A percentile compares a stretch with the other conserved stretches of the same genome.
phyloP scores from a whole-genome alignment of 2,329 filamentous ascomycete genomes.

The Fusarium haematococcum region DNA sequence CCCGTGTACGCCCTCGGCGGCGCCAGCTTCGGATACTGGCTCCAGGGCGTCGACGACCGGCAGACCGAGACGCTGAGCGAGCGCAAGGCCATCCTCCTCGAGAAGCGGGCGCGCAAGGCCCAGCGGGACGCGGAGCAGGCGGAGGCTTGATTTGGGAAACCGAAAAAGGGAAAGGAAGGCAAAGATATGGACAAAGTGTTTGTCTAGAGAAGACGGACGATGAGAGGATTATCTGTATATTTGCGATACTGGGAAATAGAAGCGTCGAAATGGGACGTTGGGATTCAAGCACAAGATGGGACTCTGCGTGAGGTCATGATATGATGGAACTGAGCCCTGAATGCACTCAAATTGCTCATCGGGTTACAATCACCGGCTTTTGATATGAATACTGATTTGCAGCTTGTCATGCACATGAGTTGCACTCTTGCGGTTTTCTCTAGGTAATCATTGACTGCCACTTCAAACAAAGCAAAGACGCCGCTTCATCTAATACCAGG shows the following conservation, averaged over 20 bases:
- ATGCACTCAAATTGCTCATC: neutral
- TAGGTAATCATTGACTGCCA: slow-evolving; percentile 10
- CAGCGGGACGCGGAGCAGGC: slow-evolving; percentile 50
- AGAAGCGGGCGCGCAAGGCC: slow-evolving; percentile 83
- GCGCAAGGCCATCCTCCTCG: slow-evolving; percentile 82
- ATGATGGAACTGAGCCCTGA: neutral
- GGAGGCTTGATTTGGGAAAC: slow-evolving; percentile 40
- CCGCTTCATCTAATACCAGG: slow-evolving; percentile 31
- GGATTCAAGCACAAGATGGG: slow-evolving; percentile 31
- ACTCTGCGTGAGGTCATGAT: slow-evolving; percentile 20
- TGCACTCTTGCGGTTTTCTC: slow-evolving; percentile 18
- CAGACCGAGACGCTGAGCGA: slow-evolving; percentile 83
- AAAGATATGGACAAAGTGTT: slow-evolving; percentile 13
- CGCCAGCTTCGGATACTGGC: slow-evolving; percentile 96
- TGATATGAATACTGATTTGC: neutral
- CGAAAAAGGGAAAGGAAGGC: slow-evolving; percentile 16
- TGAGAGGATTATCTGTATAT: slow-evolving; percentile 39
- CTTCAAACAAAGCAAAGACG: slow-evolving; percentile 12
- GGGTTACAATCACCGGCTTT: neutral
- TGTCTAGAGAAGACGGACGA: neutral
- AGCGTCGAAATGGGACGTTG: slow-evolving; percentile 43
- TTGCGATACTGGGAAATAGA: slow-evolving; percentile 40
- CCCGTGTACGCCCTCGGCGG: slow-evolving; percentile 88
- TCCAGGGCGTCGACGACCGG: slow-evolving; percentile 87
- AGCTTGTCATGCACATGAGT: neutral